Evolutionary conservation across 306 rosid genomes (phyloP), one percentile per base, ranked within the genome.

Genomic region (Castanopsis chinensis): DNA sequence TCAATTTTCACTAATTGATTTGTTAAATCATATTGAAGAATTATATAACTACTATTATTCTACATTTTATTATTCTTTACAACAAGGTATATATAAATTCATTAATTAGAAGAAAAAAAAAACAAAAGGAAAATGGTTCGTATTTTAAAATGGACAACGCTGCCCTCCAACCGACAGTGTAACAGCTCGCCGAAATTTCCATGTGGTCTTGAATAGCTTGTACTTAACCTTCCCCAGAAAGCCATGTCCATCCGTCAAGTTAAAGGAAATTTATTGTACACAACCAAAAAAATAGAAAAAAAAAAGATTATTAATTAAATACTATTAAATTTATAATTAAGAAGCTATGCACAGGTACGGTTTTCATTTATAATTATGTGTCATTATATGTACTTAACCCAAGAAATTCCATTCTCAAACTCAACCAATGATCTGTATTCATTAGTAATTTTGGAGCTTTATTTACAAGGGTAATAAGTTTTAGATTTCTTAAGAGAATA

Each of bases 131-230:
- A 0, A 49, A 49, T 49, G 12, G 17, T 49, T 3, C 4, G 53
- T 10, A 49, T 25, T 71, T 69, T 49, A 33, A 54, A 27, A 19
- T 52, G 6, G 54, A 75, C 59, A 23, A 49, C 37, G 77, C 45
- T 51, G 27, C 63, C 70, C 32, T 15, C 59, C 43, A 60, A 70
- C 80, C 80, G 75, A 71, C 79, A 35, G 61, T 21, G 64, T 73
- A 64, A 64, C 79, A 35, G 70, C 30, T 71, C 4, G 63, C 18
- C 55, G 6, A 45, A 21, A 79, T 20, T 55, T 69, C 77, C 92
- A 90, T 78, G 94, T 86, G 87, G 59, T 18, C 56, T 74, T 67
- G 69, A 64, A 63, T 63, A 27, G 72, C 33, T 63, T 81, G 76
- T 78, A 78, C 55, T 15, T 35, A 69, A 71, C 76, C 79, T 81